These are phyloP conservation scores for Misopates orontium DNA, from an alignment of 257 asterid species.

Conservation along the genomic window DNA sequence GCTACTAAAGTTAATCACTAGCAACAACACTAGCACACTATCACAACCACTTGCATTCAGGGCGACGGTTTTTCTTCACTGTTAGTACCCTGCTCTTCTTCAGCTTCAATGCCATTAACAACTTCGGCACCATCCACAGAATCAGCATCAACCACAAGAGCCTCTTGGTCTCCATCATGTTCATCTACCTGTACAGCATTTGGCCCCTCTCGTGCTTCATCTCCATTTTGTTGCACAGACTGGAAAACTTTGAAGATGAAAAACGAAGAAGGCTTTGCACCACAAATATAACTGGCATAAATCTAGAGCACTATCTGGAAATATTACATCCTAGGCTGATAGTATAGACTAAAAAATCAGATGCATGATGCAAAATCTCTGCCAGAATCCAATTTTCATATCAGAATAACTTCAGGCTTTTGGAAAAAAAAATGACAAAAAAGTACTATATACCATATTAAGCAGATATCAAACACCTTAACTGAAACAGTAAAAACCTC, in stretches of 20 bases:
- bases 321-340: constrained; percentile 3
- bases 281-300: background rate
- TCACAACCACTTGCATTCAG: constrained; percentile 95
- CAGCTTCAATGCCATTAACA: constrained; percentile 81
- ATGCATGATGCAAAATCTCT: background rate
- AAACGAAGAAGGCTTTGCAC: constrained; percentile 11
- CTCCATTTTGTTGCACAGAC: constrained; percentile 64
- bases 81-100: constrained; percentile 99
- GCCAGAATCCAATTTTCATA: too few species aligned
- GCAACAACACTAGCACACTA: constrained; percentile 74
- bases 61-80: constrained; percentile 92
- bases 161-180: constrained; percentile 73
- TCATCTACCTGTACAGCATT: constrained; percentile 49
- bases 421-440: too few species aligned
- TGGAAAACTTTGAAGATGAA: constrained; percentile 22
- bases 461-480: too few species aligned
- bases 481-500: background rate
- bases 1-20: constrained; percentile 83
- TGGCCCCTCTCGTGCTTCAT: constrained; percentile 55
- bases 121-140: constrained; percentile 87
- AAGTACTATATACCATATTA: too few species aligned
- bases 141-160: constrained; percentile 87
- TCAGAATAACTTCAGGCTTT: too few species aligned
- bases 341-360: background rate
- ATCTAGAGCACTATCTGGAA: background rate